phyloP scores from a whole-genome alignment of 2,329 filamentous ascomycete species.

The Phaeosphaeria sp. region DNA sequence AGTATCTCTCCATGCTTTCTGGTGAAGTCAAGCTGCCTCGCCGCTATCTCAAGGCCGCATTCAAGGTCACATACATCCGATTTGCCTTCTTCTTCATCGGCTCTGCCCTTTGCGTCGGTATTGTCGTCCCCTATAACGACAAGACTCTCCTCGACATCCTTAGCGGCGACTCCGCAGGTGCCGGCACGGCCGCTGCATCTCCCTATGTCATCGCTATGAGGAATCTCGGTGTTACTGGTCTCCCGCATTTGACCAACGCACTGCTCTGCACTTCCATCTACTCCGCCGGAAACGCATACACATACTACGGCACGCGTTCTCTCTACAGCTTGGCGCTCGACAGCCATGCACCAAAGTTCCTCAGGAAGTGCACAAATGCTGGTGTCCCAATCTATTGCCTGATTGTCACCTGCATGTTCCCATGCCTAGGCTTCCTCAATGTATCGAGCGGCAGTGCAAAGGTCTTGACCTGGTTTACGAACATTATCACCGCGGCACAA shows the following conservation, averaged over 20 bases:
- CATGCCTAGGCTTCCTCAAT: slow-evolving; percentile 74
- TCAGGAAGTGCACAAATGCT: slow-evolving; percentile 63
- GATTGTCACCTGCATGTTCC: slow-evolving; percentile 67
- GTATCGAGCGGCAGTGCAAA: slow-evolving; percentile 69
- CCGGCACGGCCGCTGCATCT: slow-evolving; percentile 60
- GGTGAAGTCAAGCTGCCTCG: slow-evolving; percentile 52
- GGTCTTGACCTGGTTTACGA: slow-evolving; percentile 77
- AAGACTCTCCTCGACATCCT: slow-evolving; percentile 68
- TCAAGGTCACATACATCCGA: slow-evolving; percentile 51
- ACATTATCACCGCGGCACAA: slow-evolving; percentile 74
- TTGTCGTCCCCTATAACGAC: slow-evolving; percentile 68
- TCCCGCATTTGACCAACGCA: slow-evolving; percentile 65
- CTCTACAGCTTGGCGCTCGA: slow-evolving; percentile 60
- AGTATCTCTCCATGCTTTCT: slow-evolving; percentile 55
- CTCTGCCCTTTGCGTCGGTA: slow-evolving; percentile 48
- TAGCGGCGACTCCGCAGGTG: slow-evolving; percentile 20
- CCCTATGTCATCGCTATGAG: slow-evolving; percentile 67
- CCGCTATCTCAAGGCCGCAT: slow-evolving; percentile 49
- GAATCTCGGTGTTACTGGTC: slow-evolving; percentile 54
- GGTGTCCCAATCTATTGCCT: slow-evolving; percentile 78
- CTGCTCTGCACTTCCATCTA: slow-evolving; percentile 59
- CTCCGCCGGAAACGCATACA: slow-evolving; percentile 63
- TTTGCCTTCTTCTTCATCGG: slow-evolving; percentile 53
- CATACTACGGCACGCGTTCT: slow-evolving; percentile 58
- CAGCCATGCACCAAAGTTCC: slow-evolving; percentile 58